Evolutionary conservation across 164 flowering plant species (phyloP).

Genomic region (Saururus chinensis): DNA sequence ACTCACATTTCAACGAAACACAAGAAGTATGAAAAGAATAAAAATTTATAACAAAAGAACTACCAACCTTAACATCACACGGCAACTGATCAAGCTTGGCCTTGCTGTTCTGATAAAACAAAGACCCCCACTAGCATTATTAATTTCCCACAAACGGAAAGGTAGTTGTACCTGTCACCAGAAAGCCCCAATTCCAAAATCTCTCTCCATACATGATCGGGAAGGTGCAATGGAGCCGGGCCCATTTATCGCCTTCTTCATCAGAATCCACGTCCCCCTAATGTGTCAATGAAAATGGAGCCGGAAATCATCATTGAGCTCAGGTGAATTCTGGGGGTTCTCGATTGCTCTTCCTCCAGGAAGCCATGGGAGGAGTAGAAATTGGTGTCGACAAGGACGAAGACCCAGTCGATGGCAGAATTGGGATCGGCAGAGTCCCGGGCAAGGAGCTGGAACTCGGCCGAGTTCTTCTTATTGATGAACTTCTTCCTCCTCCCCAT

Average conservation of each 20-base stretch:
- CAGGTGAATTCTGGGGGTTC: neutral
- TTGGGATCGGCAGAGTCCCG: constrained; percentile 71
- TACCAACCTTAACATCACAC: constrained; percentile 69
- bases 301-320: constrained; percentile 33
- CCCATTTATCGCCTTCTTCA: constrained; percentile 1
- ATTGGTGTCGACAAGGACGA: constrained; percentile 75
- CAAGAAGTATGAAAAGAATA: neutral
- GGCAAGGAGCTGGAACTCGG: constrained; percentile 68
- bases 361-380: constrained; percentile 25
- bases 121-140: constrained; percentile 74
- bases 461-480: constrained; percentile 85
- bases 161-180: constrained; percentile 91
- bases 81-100: constrained; percentile 50
- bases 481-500: constrained; percentile 62
- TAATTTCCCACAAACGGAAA: constrained; percentile 77
- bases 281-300: constrained; percentile 61
- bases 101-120: constrained; percentile 54
- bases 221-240: constrained; percentile 18
- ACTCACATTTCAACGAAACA: too few species aligned
- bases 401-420: constrained; percentile 46
- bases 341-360: constrained; percentile 10
- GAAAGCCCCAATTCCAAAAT: constrained; percentile 90
- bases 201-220: constrained; percentile 60
- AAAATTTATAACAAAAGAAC: neutral
- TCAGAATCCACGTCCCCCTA: constrained; percentile 35